phyloP scores from a whole-genome alignment of 345 rosid species.

The Ceriops zippeliana region DNA sequence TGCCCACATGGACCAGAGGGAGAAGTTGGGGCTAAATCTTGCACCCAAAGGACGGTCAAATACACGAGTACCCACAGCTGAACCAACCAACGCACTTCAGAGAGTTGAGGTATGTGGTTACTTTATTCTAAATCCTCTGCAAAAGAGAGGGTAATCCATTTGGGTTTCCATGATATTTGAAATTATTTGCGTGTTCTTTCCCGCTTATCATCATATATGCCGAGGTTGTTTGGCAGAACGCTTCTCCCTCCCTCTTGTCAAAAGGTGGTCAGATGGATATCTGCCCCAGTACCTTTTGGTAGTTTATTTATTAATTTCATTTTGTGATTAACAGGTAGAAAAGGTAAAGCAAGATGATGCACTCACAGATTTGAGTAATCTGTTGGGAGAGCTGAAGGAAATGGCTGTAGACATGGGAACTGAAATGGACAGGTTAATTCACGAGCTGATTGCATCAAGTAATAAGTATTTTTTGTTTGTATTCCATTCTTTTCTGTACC shows the following conservation, averaged over 20 bases:
- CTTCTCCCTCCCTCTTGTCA: too few species aligned
- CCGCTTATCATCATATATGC: too few species aligned
- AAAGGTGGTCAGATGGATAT: too few species aligned
- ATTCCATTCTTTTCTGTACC: not conserved
- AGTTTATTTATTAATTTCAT: not conserved
- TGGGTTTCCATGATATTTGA: not conserved
- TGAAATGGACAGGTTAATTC: constrained; percentile 65
- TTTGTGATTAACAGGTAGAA: constrained; percentile 48
- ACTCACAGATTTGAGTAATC: constrained; percentile 59
- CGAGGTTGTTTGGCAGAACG: too few species aligned
- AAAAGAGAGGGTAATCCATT: not conserved
- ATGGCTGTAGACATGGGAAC: constrained; percentile 94
- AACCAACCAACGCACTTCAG: constrained; percentile 62
- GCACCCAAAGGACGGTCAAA: constrained; percentile 45
- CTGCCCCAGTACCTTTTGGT: not conserved
- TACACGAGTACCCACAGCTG: constrained; percentile 41
- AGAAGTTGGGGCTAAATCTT: constrained; percentile 69
- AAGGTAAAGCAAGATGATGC: constrained; percentile 79
- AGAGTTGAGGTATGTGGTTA: constrained; percentile 65
- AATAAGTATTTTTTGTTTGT: not conserved
- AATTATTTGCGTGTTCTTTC: too few species aligned
- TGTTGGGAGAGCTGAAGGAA: constrained; percentile 67
- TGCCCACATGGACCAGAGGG: constrained; percentile 68
- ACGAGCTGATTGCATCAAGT: not conserved
- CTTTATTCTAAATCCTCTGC: not conserved